Evolutionary conservation across 2,329 filamentous ascomycete species (phyloP), one percentile per base, ranked within the genome.

Genomic region (Drechslera avenae): DNA sequence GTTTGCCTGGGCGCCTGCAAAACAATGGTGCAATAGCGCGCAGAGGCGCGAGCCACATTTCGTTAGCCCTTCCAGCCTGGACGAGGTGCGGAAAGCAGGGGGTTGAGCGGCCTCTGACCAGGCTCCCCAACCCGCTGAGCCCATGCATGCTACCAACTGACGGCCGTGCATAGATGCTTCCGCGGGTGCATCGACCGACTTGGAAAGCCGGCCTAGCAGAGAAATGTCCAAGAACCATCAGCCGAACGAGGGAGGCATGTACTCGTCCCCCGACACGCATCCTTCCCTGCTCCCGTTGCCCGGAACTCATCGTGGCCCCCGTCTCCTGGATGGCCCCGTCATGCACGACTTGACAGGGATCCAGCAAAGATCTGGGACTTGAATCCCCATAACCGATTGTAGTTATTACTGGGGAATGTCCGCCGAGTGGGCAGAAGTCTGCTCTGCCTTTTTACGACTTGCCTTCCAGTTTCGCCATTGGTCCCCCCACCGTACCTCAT

Each of bases 401-500:
- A 61, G 68, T 72, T 73, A 73, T 72, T 72, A 73, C 68, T 69
- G 59, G 68, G 68, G 59, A 62, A 57, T 67, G 64, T 72, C 71
- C 70, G 66, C 66, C 66, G 62, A 67, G 63, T 65, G 66, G 56
- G 50, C 60, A 60, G 57, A 52, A 39, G 46, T 49, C 61, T 63
- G 52, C 56, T 60, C 59, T 68, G 58, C 56, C 54, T 60, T 64
- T 60, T 57, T 65, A 64, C 66, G 57, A 63, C 52, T 64, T 63
- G 64, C 66, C 56, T 63, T 58, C 61, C 66, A 59, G 61, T 54
- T 52, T 62, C 56, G 54, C 64, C 60, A 65, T 65, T 63, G 59
- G 62, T 55, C 59, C 59, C 59, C 59, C 59, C 59, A 54, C 56
- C 45, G 42, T 52, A 50, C 53, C 5, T 56, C 63, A 59, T 59